phyloP scores from a whole-genome alignment of 169 alveolate species.

The Blepharisma undulans region DNA sequence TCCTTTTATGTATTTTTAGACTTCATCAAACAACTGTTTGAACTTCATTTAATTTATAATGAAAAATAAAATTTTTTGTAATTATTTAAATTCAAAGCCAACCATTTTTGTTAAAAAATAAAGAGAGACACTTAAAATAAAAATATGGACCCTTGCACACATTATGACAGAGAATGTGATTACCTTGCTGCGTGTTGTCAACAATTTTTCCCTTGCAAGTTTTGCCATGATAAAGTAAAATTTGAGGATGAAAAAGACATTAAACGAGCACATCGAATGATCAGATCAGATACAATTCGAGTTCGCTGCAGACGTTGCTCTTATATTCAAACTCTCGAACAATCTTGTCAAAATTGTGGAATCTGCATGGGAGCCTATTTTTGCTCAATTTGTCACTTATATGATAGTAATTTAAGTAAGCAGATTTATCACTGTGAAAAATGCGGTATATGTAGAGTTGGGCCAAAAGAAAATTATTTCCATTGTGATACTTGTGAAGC shows the following conservation, averaged over 20 bases:
- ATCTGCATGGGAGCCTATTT: conserved; percentile 47
- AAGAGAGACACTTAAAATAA: not conserved
- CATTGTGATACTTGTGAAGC: conserved; percentile 74
- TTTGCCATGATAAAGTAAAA: conserved; percentile 63
- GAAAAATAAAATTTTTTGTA: no score
- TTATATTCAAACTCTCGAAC: not conserved
- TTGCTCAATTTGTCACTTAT: conserved; percentile 55
- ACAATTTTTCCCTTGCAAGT: conserved; percentile 62
- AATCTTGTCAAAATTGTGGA: conserved; percentile 46
- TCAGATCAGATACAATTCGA: conserved; percentile 41
- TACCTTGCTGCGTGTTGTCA: conserved; percentile 49
- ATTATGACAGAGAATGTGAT: conserved; percentile 50
- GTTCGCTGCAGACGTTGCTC: conserved; percentile 48
- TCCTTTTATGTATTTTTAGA: not conserved
- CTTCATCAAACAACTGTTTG: not conserved
- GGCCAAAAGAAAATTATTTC: conserved; percentile 70
- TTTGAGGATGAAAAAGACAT: conserved; percentile 47
- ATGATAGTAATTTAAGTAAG: conserved; percentile 65
- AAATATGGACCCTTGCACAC: conserved; percentile 46
- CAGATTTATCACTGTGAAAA: conserved; percentile 80
- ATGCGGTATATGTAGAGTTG: conserved; percentile 85
- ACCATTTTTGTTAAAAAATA: not conserved
- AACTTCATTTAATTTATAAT: not conserved
- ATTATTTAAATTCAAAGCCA: not conserved
- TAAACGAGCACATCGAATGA: conserved; percentile 51